phyloP scores from a whole-genome alignment of 495 filamentous ascomycete species.

The Mytilinidion resinicola region DNA sequence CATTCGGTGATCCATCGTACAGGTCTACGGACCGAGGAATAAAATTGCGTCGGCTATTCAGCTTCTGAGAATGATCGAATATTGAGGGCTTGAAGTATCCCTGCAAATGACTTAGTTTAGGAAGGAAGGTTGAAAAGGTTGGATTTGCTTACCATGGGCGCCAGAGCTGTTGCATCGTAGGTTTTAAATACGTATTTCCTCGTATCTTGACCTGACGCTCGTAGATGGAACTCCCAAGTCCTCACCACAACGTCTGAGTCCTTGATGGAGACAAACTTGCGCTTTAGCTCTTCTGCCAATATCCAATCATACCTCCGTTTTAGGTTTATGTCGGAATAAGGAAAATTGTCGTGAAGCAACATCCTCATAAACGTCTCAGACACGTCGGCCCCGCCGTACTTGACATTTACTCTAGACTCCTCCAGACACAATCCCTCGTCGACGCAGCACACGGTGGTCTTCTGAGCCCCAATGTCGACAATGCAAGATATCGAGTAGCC shows the following conservation, averaged over 20 bases:
- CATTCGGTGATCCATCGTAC: slow-evolving; percentile 85
- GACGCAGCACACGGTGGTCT: slow-evolving; percentile 95
- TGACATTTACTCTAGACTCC: slow-evolving; percentile 86
- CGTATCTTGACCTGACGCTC: slow-evolving; percentile 80
- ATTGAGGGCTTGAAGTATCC: slow-evolving; percentile 72
- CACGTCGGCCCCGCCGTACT: slow-evolving; percentile 86
- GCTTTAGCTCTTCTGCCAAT: slow-evolving; percentile 90
- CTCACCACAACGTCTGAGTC: slow-evolving; percentile 78
- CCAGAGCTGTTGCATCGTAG: slow-evolving; percentile 87
- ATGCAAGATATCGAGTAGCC: slow-evolving; percentile 89
- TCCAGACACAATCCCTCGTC: slow-evolving; percentile 94
- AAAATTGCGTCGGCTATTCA: slow-evolving; percentile 67
- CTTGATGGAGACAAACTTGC: slow-evolving; percentile 77
- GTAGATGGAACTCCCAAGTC: slow-evolving; percentile 77
- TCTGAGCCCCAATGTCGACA: slow-evolving; percentile 94
- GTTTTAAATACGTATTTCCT: slow-evolving; percentile 88
- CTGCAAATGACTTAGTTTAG: slow-evolving; percentile 20
- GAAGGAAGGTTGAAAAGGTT: not conserved
- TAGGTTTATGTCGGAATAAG: slow-evolving; percentile 88
- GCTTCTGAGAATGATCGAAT: slow-evolving; percentile 74
- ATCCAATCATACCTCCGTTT: slow-evolving; percentile 86
- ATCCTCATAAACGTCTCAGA: slow-evolving; percentile 93
- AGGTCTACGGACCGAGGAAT: slow-evolving; percentile 83
- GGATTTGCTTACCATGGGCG: slow-evolving; percentile 62
- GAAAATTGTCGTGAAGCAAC: slow-evolving; percentile 93